A percentile compares a stretch with the other conserved stretches of the same genome.
Conservation (phyloP, 2,329 filamentous ascomycete genomes). For the Venturia pyrina region DNA sequence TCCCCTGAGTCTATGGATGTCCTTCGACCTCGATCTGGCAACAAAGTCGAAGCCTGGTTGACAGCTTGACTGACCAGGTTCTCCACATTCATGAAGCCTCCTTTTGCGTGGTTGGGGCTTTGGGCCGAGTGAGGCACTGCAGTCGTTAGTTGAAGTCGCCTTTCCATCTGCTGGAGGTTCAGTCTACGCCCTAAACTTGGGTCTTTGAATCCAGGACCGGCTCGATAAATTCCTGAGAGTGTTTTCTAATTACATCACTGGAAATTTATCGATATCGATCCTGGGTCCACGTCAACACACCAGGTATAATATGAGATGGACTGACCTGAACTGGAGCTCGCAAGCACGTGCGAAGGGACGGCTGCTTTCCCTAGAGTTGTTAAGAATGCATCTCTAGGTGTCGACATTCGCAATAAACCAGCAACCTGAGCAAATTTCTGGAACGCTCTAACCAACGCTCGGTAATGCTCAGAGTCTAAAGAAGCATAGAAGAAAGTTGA, state of each 20-base stretch:
- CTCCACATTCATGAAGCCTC: constrained; percentile 64
- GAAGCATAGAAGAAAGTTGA: constrained; percentile 92
- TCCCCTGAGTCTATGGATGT: constrained; percentile 41
- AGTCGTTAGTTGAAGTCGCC: too few relatives aligned
- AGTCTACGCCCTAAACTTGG: too few relatives aligned
- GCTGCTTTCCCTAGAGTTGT: constrained; percentile 90
- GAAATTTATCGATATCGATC: too few relatives aligned
- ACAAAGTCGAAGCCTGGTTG: constrained; percentile 30
- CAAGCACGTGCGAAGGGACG: constrained; percentile 64
- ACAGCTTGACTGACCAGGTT: constrained; percentile 33
- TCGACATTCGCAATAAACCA: constrained; percentile 71
- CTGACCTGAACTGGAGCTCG: constrained; percentile 20
- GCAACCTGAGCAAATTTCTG: constrained; percentile 94
- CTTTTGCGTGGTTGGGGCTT: constrained; percentile 53
- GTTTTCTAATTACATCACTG: too few relatives aligned
- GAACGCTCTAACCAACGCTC: constrained; percentile 80
- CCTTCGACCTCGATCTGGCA: constrained; percentile 49
- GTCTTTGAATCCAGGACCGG: too few relatives aligned
- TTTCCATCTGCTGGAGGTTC: too few relatives aligned
- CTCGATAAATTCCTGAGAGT: too few relatives aligned
- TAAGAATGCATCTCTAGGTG: constrained; percentile 86
- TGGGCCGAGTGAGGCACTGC: constrained; percentile 28
- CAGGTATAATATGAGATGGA: too few relatives aligned
- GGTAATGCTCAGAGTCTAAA: constrained; percentile 88
- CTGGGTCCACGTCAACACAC: too few relatives aligned